Base-by-base conservation (phyloP, 768 basidiomycete genomes). In the Dioszegia aurantiaca region DNA sequence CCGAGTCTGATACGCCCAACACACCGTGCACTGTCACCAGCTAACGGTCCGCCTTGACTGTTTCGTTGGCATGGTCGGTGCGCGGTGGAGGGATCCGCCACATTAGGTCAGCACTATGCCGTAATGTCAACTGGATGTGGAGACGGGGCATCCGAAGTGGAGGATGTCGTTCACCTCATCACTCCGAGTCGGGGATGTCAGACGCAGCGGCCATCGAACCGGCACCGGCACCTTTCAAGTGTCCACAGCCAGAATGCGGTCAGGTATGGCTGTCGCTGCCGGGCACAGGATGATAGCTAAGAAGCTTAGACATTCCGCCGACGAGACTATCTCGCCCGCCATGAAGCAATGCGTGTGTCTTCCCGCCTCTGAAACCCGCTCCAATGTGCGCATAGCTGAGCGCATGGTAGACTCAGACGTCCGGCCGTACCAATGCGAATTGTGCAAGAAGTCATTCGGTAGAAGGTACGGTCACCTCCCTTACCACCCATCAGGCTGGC, bases 341-440 rank as follows among this genome's bases (percentile, higher is more conserved):
- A 49, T 49, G 47, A 49, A 21, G 47, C 47, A 19, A 31, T 33
- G 47, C 47, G 47, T 49, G 28, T 4, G 47, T 36, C 16, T 14
- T 14, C 44, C 14, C 8, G 23, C 12, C 44, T 45, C 6, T 26
- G 4, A n/a, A 19, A 4, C 6, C 28, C 4, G 10, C 47, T 24
- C 26, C 19, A 11, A n/a, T 6, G 12, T 46, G 44, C 5, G 23
- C 26, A 11, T 11, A 46, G 23, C 44, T 26, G 24, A 24, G 14
- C 10, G 8, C 14, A 14, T 33, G 33, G 23, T 46, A 49, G 47
- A 49, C 23, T 31, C 16, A 14, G 30, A 49, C 19, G 47, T 19
- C 16, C 47, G 47, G 28, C 47, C 27, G 5, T 49, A 17, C 30
- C 9, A n/a, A n/a, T 49, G 47, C 23, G 47, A 49, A 16, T 30